A percentile compares a stretch with the other conserved stretches of the same genome.
Evolutionary conservation across 306 rosid genomes (phyloP).

Genomic region (Macrotyloma uniflorum): DNA sequence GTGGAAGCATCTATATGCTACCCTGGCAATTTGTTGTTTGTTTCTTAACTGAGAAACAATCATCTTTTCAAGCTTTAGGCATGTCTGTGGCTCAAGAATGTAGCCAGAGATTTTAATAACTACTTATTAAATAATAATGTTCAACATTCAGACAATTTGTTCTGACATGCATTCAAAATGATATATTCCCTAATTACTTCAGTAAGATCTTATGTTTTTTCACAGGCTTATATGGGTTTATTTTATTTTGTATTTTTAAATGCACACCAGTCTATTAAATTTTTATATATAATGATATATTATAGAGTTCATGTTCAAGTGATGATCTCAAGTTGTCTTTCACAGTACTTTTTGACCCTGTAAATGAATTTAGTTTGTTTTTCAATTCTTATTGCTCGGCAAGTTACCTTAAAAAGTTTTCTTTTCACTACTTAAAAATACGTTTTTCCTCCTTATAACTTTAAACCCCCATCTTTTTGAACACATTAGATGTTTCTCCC

Average conservation of each 20-base stretch:
- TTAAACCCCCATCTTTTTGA: neutral
- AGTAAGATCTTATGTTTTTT: neutral
- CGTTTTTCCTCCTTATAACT: neutral
- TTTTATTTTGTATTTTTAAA: neutral
- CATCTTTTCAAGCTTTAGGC: conserved; percentile 3
- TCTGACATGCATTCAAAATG: neutral
- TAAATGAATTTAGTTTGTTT: conserved; percentile 21
- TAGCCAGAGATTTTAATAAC: neutral
- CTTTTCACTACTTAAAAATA: neutral
- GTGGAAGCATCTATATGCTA: neutral
- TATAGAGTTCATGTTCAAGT: neutral
- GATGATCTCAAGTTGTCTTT: neutral
- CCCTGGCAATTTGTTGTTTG: conserved; percentile 7
- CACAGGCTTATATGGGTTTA: neutral
- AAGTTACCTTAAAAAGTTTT: neutral
- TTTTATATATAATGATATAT: neutral
- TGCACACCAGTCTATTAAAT: neutral
- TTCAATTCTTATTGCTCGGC: neutral
- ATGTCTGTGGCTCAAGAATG: neutral
- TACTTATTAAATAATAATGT: neutral
- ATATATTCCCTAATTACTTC: neutral
- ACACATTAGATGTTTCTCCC: neutral
- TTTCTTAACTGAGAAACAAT: neutral
- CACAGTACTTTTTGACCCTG: neutral
- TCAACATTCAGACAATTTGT: neutral